phyloP scores from a whole-genome alignment of 78 protist species.

The Anaeramoeba ignava region DNA sequence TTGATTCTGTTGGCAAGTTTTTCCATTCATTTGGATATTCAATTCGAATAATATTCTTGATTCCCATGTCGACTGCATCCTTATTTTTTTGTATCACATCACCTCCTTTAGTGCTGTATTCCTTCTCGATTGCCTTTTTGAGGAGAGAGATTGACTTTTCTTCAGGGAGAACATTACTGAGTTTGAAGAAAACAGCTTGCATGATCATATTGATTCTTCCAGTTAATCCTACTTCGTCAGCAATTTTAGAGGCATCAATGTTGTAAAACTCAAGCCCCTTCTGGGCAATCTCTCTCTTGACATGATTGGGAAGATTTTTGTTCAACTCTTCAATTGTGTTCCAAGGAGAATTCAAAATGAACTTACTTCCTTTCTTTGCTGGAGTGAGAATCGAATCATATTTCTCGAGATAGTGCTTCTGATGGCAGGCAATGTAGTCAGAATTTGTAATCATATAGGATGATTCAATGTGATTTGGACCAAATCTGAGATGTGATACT shows the following conservation, averaged over 20 bases:
- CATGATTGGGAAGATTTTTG: slow-evolving; percentile 16
- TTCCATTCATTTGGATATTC: slow-evolving; percentile 12
- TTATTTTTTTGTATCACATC: slow-evolving; percentile 49
- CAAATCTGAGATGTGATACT: slow-evolving; percentile 52
- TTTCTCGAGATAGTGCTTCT: slow-evolving; percentile 22
- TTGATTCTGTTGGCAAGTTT: no score
- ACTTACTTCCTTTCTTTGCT: slow-evolving; percentile 25
- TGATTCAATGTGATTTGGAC: slow-evolving; percentile 31
- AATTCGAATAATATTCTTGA: slow-evolving; percentile 21
- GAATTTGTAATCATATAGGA: slow-evolving; percentile 34
- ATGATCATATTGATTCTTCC: no score
- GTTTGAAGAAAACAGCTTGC: slow-evolving; percentile 46
- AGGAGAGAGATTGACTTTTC: slow-evolving; percentile 39
- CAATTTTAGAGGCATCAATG: slow-evolving; percentile 43
- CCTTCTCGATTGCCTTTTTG: slow-evolving; percentile 25
- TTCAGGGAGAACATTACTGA: slow-evolving; percentile 37
- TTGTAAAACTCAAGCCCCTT: slow-evolving; percentile 25
- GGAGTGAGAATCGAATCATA: slow-evolving; percentile 21
- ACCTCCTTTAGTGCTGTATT: no score
- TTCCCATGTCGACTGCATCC: slow-evolving; percentile 33
- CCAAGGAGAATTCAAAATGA: slow-evolving; percentile 38
- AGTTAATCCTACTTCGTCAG: slow-evolving; percentile 27
- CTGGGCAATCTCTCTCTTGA: slow-evolving; percentile 19
- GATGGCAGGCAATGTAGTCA: slow-evolving; percentile 56
- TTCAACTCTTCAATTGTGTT: slow-evolving; percentile 16